Evolutionary conservation across 257 asterid genomes (phyloP).

Genomic region (Solanum pennellii): DNA sequence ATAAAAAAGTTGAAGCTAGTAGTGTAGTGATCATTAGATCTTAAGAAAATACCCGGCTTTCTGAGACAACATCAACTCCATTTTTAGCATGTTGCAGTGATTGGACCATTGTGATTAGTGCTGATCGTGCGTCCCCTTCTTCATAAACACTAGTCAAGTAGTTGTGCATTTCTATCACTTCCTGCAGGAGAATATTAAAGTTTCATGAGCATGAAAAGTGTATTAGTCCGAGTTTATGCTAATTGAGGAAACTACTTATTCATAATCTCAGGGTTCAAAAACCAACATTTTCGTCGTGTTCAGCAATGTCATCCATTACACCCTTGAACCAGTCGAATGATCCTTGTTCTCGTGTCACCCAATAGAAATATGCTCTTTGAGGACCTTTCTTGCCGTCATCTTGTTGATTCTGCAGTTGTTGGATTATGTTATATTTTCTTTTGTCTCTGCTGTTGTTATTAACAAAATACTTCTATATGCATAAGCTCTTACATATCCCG

Average conservation of each 20-base stretch:
- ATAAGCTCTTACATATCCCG: slow-evolving; percentile 27
- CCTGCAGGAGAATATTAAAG: slow-evolving; percentile 22
- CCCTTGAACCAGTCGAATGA: slow-evolving; percentile 97
- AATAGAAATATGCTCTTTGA: slow-evolving; percentile 72
- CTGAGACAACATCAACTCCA: slow-evolving; percentile 85
- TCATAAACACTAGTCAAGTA: slow-evolving; percentile 84
- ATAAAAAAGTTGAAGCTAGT: neutral
- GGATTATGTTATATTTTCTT: neutral
- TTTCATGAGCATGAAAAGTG: neutral
- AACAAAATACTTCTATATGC: neutral
- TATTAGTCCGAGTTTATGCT: neutral
- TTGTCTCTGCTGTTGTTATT: neutral
- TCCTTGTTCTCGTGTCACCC: slow-evolving; percentile 96
- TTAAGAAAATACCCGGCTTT: slow-evolving; percentile 42
- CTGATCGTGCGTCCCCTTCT: slow-evolving; percentile 97
- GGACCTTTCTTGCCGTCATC: slow-evolving; percentile 28
- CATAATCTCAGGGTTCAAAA: neutral
- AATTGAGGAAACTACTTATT: neutral
- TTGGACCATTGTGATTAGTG: slow-evolving; percentile 86
- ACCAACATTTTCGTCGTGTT: slow-evolving; percentile 56
- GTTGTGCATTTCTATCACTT: slow-evolving; percentile 81
- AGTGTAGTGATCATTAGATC: neutral
- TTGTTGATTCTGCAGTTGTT: slow-evolving; percentile 14
- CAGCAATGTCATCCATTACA: slow-evolving; percentile 92
- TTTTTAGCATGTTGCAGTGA: slow-evolving; percentile 82